Base-by-base conservation (phyloP, 1,139 yeast genomes). In the Suhomyces coccinellae region DNA sequence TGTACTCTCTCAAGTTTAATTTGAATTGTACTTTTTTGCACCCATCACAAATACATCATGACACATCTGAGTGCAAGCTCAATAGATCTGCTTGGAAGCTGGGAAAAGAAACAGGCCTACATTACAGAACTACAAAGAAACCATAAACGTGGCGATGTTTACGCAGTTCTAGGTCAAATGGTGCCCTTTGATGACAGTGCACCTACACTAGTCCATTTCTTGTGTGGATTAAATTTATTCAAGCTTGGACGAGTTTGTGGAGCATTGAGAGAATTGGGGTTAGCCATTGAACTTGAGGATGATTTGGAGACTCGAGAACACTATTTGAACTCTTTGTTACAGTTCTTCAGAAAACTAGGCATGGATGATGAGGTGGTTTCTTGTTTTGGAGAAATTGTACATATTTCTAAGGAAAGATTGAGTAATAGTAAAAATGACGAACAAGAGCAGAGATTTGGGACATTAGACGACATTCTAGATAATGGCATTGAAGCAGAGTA, bases 221-320 rank as follows among this genome's bases (percentile, higher is more conserved):
- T 61, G 2, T 36, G 64, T 15, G 58, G 63, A 2, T 46, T 62
- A 11, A 52, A 63, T 1, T 50, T 67, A 27, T 59, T 65, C 45
- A 44, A 49, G 12, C 38, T 67, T 9, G 70, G 71, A 0, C 46
- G 73, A 22, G 39, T 52, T 10, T 54, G 54, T 10, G 61, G 61
- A 5, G 67, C 63, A 0, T 49, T 66, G 14, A 46, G 71, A 27
- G 65, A 65, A 43, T 44, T 65, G 14, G 57, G 69, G 0, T 33
- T 67, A 12, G 57, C 64, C 1, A 59, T 66, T 9, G 73, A 67
- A 45, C 42, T 54, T 26, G 64, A 64, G 37, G 36, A 47, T 12
- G 51, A 52, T 38, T 43, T 47, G 0, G 38, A 36, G 6, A 57
- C 54, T 17, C 49, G 59, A 37, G 54, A 54, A 16, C 41, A 55